Percentiles rank a stretch among this genome's conserved stretches.
Evolutionary conservation across 73 alveolate genomes (phyloP).

Genomic region (Diophrys sp.): DNA sequence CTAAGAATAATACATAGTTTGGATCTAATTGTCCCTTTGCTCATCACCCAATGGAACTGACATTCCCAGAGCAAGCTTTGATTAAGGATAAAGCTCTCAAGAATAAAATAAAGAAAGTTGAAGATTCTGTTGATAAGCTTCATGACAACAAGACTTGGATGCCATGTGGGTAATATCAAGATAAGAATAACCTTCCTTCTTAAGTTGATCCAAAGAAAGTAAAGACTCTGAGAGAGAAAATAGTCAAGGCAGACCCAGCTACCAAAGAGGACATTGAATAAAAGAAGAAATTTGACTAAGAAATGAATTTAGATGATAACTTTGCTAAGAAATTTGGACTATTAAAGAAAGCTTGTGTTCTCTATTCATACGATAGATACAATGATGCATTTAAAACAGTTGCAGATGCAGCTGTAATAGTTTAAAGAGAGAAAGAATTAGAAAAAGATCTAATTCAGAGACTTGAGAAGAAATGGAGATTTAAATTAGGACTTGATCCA

Average conservation of each 20-base stretch:
- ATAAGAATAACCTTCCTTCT: slow-evolving; percentile 3
- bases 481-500: slow-evolving; percentile 43
- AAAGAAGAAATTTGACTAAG: slow-evolving; percentile 5
- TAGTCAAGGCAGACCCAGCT: background rate
- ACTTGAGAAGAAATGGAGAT: slow-evolving; percentile 50
- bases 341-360: slow-evolving; percentile 52
- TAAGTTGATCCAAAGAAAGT: background rate
- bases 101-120: too few relatives aligned
- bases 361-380: slow-evolving; percentile 43
- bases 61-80: slow-evolving; percentile 43
- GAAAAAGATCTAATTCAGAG: slow-evolving; percentile 8
- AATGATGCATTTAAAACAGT: slow-evolving; percentile 48
- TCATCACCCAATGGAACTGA: slow-evolving; percentile 65
- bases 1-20: slow-evolving; percentile 21
- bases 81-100: slow-evolving; percentile 13
- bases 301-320: slow-evolving; percentile 35
- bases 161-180: slow-evolving; percentile 21
- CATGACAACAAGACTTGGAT: slow-evolving; percentile 18
- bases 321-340: slow-evolving; percentile 53
- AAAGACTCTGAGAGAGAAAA: background rate
- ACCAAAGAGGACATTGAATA: background rate
- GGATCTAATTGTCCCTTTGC: slow-evolving; percentile 74
- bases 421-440: slow-evolving; percentile 23
- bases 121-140: too few relatives aligned
- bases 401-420: slow-evolving; percentile 44